phyloP scores from a whole-genome alignment of 169 alveolate genomes.

The Plasmodium billcollinsi region DNA sequence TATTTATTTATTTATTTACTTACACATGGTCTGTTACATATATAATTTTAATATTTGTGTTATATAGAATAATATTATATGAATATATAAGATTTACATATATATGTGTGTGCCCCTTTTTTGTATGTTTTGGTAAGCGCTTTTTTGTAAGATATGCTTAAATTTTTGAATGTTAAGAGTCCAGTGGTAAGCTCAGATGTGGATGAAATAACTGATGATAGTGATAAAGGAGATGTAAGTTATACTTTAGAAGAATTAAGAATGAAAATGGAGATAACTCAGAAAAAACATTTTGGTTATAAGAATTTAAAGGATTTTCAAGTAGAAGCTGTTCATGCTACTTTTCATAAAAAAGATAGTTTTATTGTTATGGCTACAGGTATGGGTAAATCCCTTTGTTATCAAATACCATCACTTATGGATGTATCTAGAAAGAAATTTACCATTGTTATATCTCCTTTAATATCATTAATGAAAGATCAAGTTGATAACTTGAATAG shows the following conservation, averaged over 20 bases:
- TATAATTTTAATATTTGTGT: no score
- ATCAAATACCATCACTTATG: conserved; percentile 94
- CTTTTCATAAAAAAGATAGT: conserved; percentile 92
- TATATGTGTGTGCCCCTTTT: background rate
- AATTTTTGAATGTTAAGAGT: conserved; percentile 7
- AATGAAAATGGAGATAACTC: conserved; percentile 59
- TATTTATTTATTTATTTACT: no score
- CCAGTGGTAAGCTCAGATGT: conserved; percentile 17
- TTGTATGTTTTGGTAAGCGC: no score
- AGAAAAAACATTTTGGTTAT: conserved; percentile 63
- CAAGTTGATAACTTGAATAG: conserved; percentile 91
- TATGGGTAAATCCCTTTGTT: conserved; percentile 96
- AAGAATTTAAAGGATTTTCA: conserved; percentile 81
- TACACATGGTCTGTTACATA: no score
- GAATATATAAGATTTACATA: background rate
- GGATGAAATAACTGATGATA: conserved; percentile 13
- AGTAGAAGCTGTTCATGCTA: conserved; percentile 94
- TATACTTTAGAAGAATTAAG: conserved; percentile 45
- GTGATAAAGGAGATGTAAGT: background rate
- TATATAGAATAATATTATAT: background rate
- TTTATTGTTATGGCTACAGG: conserved; percentile 99
- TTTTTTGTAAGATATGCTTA: conserved; percentile 14
- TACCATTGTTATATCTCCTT: conserved; percentile 94
- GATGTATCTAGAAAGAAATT: conserved; percentile 85
- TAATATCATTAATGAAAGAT: conserved; percentile 94